These are phyloP conservation scores for Penicillium brevicompactum DNA, from an alignment of 2,329 filamentous ascomycete species.

Conservation along the genomic window DNA sequence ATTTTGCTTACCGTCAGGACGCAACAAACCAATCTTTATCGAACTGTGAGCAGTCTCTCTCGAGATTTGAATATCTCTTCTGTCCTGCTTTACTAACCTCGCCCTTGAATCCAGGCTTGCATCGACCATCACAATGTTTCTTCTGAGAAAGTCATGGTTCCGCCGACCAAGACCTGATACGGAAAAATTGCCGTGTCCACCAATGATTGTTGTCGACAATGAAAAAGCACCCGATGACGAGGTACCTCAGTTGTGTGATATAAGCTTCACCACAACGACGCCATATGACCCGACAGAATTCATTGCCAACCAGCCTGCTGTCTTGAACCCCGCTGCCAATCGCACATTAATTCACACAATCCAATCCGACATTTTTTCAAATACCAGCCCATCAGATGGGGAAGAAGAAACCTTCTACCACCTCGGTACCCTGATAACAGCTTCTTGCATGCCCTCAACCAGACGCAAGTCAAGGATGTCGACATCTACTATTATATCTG, in stretches of 20 bases:
- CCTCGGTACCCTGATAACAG: constrained; percentile 23
- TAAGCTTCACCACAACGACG: background rate
- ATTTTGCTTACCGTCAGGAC: no score
- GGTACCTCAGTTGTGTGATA: background rate
- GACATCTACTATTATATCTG: constrained; percentile 1
- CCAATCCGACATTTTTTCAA: no score
- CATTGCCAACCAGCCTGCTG: constrained; percentile 15
- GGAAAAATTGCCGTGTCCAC: background rate
- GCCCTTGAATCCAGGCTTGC: background rate
- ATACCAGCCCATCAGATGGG: background rate
- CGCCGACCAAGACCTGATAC: background rate
- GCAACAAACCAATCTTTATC: background rate
- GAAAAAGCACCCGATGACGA: background rate
- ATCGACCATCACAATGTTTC: background rate
- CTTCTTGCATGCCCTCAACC: constrained; percentile 12
- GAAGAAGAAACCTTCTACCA: constrained; percentile 24
- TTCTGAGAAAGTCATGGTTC: constrained; percentile 5
- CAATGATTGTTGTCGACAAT: background rate
- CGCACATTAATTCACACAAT: background rate
- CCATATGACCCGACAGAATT: constrained; percentile 10
- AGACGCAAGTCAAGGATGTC: background rate
- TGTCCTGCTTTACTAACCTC: background rate
- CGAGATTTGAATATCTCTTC: background rate
- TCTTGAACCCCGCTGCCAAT: constrained; percentile 13
- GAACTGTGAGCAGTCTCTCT: background rate